Percentiles rank a stretch among this genome's conserved stretches.
phyloP scores from a whole-genome alignment of 2,329 filamentous ascomycete species.

The Exserohilum rostratum region DNA sequence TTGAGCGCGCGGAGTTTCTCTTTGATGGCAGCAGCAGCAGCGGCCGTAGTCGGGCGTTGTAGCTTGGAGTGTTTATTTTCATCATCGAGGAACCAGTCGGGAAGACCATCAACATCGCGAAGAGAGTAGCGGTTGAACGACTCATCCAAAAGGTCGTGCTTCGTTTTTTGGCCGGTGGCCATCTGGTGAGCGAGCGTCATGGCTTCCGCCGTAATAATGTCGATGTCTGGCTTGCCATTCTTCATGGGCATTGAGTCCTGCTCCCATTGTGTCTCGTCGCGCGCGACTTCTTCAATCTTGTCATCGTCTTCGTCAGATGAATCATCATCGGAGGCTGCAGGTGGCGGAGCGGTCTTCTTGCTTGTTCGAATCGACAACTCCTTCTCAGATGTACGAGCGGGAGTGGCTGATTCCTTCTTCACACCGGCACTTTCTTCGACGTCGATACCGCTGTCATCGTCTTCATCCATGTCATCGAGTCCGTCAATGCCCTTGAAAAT shows the following conservation, averaged over 20 bases:
- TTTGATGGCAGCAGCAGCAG: constrained; percentile 88
- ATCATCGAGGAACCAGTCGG: constrained; percentile 98
- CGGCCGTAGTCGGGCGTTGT: constrained; percentile 88
- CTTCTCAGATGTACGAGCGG: constrained; percentile 17
- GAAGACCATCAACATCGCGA: constrained; percentile 87
- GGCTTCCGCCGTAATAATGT: constrained; percentile 98
- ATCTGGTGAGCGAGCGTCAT: constrained; percentile 96
- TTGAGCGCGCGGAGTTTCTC: constrained; percentile 93
- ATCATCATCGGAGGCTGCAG: constrained; percentile 38
- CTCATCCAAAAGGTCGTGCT: constrained; percentile 82
- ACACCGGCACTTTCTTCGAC: constrained; percentile 43
- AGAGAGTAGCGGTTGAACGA: constrained; percentile 92
- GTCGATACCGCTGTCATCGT: constrained; percentile 49
- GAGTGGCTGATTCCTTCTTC: constrained; percentile 15
- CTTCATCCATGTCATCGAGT: constrained; percentile 62
- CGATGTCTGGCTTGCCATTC: constrained; percentile 78
- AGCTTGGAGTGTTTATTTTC: constrained; percentile 82
- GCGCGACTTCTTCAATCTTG: constrained; percentile 69
- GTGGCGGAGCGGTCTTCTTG: constrained; percentile 23
- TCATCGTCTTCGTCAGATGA: constrained; percentile 45
- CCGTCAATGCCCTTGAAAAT: constrained; percentile 86
- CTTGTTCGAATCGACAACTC: constrained; percentile 23
- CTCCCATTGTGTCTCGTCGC: constrained; percentile 67
- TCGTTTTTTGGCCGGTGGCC: constrained; percentile 82
- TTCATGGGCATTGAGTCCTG: constrained; percentile 66